A percentile compares a stretch with the other conserved stretches of the same genome.
phyloP scores from a whole-genome alignment of 2,329 filamentous ascomycete species.

The Neonectria neomacrospora region DNA sequence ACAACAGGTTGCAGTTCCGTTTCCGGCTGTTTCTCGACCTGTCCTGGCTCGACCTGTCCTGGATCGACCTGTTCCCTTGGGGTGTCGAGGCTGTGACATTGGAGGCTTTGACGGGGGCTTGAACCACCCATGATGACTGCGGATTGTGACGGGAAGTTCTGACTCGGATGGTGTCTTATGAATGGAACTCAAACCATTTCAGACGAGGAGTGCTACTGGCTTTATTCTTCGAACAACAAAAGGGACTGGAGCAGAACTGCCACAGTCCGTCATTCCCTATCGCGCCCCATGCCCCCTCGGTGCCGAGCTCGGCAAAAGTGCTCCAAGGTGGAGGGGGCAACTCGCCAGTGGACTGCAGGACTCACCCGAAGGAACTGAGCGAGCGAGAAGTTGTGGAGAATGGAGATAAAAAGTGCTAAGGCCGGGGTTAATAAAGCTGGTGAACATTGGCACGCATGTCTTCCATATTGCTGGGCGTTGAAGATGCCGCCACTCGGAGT shows the following conservation, averaged over 20 bases:
- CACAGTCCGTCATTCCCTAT: neutral
- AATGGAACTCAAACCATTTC: neutral
- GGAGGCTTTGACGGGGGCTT: neutral
- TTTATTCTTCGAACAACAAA: conserved; percentile 6
- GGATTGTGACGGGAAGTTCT: neutral
- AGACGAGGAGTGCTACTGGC: neutral
- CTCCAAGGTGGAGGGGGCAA: neutral
- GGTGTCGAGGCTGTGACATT: neutral
- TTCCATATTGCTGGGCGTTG: neutral
- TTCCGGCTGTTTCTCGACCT: conserved; percentile 32
- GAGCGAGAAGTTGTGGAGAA: neutral
- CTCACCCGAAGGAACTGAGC: neutral
- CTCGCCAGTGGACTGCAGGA: neutral
- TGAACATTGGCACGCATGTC: neutral
- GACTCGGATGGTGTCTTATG: neutral
- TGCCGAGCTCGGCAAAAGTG: conserved; percentile 30
- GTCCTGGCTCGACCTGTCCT: neutral
- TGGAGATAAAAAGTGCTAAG: conserved; percentile 26
- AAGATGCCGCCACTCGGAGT: neutral
- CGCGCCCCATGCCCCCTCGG: conserved; percentile 22
- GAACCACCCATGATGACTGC: conserved; percentile 13
- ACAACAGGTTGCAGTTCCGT: conserved; percentile 9
- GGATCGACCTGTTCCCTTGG: neutral
- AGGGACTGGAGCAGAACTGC: neutral
- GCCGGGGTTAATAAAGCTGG: conserved; percentile 10